phyloP scores from a whole-genome alignment of 2,329 filamentous ascomycete species.

The Cladosporium sp. region DNA sequence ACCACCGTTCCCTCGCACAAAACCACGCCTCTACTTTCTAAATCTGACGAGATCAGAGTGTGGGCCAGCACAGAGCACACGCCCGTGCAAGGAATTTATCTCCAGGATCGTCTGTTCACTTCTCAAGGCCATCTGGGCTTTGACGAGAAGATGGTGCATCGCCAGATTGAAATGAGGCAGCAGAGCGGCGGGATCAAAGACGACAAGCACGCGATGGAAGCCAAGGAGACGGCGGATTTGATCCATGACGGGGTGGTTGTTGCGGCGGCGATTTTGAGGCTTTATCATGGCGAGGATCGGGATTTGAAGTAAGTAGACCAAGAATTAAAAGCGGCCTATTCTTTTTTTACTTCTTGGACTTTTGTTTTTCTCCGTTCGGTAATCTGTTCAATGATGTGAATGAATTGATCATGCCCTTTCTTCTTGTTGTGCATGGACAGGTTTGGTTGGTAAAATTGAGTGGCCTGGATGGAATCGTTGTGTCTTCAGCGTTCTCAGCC shows the following conservation, averaged over 20 bases:
- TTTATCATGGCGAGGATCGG: slow-evolving; percentile 50
- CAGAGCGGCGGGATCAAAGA: slow-evolving; percentile 40
- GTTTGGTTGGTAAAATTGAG: too few species aligned
- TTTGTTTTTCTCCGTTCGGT: neutral
- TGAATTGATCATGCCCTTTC: too few species aligned
- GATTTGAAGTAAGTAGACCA: slow-evolving; percentile 27
- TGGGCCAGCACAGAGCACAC: slow-evolving; percentile 46
- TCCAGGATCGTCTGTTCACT: slow-evolving; percentile 43
- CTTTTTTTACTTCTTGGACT: too few species aligned
- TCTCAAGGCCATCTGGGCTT: slow-evolving; percentile 46
- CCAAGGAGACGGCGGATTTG: slow-evolving; percentile 36
- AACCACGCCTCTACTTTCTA: slow-evolving; percentile 33
- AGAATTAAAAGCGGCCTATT: too few species aligned
- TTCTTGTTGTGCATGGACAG: too few species aligned
- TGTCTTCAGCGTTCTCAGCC: too few species aligned
- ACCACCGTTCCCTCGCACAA: slow-evolving; percentile 29
- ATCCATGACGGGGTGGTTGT: slow-evolving; percentile 39
- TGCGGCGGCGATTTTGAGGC: slow-evolving; percentile 37
- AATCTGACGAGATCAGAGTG: slow-evolving; percentile 44
- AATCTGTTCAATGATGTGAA: too few species aligned
- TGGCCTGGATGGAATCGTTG: too few species aligned
- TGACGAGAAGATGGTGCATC: slow-evolving; percentile 43
- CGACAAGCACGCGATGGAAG: slow-evolving; percentile 34
- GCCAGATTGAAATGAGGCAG: slow-evolving; percentile 42
- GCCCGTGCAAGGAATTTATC: slow-evolving; percentile 43